Evolutionary conservation across 108 stramenopile genomes (phyloP).

Genomic region (Cyclotella atomus): DNA sequence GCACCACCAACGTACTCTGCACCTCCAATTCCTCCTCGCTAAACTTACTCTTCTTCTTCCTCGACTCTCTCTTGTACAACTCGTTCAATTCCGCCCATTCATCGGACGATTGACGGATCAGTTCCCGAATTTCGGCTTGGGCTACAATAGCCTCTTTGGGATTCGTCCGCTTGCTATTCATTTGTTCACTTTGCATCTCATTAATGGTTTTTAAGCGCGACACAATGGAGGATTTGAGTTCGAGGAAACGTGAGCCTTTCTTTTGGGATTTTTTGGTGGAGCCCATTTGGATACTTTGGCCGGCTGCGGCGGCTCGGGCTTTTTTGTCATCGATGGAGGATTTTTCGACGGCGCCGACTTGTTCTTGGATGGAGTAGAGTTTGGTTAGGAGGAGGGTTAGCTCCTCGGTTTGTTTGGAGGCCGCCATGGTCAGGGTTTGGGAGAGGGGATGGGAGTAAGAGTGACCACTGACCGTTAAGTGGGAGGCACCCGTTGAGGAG

Average conservation of each 20-base stretch:
- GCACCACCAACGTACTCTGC: constrained; percentile 75
- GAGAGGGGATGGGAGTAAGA: no score
- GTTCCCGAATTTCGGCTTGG: constrained; percentile 82
- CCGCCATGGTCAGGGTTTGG: constrained; percentile 9
- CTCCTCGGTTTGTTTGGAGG: constrained; percentile 71
- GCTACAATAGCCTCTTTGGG: constrained; percentile 83
- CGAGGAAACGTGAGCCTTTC: constrained; percentile 81
- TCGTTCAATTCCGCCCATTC: constrained; percentile 87
- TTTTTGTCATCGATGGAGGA: constrained; percentile 73
- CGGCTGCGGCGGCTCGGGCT: constrained; percentile 64
- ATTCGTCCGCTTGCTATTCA: constrained; percentile 50
- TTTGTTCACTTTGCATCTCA: constrained; percentile 54
- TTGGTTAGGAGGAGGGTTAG: constrained; percentile 81
- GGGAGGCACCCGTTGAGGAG: no score
- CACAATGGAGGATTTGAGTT: constrained; percentile 78
- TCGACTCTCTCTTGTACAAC: constrained; percentile 84
- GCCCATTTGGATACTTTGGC: constrained; percentile 68
- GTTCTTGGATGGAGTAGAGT: constrained; percentile 86
- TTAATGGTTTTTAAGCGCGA: constrained; percentile 69
- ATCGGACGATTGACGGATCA: constrained; percentile 73
- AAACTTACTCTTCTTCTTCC: constrained; percentile 89
- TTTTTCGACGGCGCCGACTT: constrained; percentile 86
- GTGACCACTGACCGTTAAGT: no score
- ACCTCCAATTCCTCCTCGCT: constrained; percentile 85
- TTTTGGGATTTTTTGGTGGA: constrained; percentile 66